Conservation (phyloP, 2,329 filamentous ascomycete genomes). For the Neodidymelliopsis sp. region DNA sequence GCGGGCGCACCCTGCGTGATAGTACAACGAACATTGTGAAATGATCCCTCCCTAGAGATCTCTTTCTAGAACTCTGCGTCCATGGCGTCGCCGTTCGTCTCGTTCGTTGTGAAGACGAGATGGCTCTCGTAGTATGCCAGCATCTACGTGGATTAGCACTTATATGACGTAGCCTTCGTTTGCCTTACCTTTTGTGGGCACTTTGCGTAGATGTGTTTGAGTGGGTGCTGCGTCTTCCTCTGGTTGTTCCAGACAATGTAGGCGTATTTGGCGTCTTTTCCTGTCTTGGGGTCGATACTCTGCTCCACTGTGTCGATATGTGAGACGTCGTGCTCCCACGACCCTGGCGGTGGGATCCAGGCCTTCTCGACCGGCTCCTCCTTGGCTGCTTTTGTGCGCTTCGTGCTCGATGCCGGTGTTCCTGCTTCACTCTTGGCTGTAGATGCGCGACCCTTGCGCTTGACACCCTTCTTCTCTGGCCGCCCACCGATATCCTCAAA, state of each 20-base stretch:
- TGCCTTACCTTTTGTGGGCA: constrained; percentile 75
- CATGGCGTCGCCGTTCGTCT: constrained; percentile 19
- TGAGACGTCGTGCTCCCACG: constrained; percentile 78
- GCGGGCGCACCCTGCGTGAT: background rate
- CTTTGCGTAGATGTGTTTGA: constrained; percentile 73
- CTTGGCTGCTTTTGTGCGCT: constrained; percentile 40
- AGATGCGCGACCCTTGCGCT: constrained; percentile 45
- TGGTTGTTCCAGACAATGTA: constrained; percentile 78
- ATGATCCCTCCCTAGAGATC: background rate
- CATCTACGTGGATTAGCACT: constrained; percentile 40
- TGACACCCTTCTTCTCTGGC: constrained; percentile 65
- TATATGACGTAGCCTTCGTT: too few species aligned
- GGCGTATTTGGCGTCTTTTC: constrained; percentile 65
- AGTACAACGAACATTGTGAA: background rate
- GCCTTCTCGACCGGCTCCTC: constrained; percentile 49
- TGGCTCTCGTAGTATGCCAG: constrained; percentile 61
- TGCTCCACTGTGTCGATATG: constrained; percentile 77
- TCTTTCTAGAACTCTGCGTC: constrained; percentile 2
- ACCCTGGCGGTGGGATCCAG: constrained; percentile 75
- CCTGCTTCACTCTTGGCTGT: constrained; percentile 29
- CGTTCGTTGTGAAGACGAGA: constrained; percentile 42
- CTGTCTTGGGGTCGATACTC: constrained; percentile 49
- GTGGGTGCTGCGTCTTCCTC: constrained; percentile 75
- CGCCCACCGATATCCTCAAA: constrained; percentile 69
- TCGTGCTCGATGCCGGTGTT: constrained; percentile 33